These are phyloP conservation scores for Fusarium napiforme DNA, from an alignment of 2,329 filamentous ascomycete species.

Conservation along the genomic window DNA sequence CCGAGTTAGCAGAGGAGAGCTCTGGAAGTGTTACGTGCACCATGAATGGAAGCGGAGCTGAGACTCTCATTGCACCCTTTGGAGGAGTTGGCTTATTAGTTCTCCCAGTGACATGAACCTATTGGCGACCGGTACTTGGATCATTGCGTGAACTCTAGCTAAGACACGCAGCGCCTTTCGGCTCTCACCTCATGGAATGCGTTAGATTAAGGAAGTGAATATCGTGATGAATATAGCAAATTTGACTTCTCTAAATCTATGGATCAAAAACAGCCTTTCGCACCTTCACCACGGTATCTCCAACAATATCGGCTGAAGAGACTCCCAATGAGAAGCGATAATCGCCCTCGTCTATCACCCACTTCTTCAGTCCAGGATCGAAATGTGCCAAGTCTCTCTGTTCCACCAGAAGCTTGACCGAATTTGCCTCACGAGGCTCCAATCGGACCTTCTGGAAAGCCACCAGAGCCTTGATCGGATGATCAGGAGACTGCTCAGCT, in stretches of 20 bases:
- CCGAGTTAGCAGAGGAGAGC: background rate
- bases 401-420: slow-evolving; percentile 21
- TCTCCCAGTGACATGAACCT: background rate
- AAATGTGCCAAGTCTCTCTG: slow-evolving; percentile 46
- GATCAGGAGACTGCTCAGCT: slow-evolving; percentile 12
- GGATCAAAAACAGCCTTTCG: background rate
- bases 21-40: background rate
- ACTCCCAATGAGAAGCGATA: slow-evolving; percentile 44
- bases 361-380: slow-evolving; percentile 37
- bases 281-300: background rate
- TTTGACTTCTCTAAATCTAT: background rate
- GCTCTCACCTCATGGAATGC: background rate
- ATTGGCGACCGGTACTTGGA: accelerated
- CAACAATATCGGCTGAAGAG: slow-evolving; percentile 40
- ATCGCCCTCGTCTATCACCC: slow-evolving; percentile 43
- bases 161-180: too few species aligned
- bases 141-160: accelerated
- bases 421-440: slow-evolving; percentile 31
- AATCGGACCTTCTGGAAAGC: slow-evolving; percentile 47
- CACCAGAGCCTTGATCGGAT: slow-evolving; percentile 47
- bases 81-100: accelerated
- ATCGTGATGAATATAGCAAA: too few species aligned
- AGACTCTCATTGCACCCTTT: too few species aligned
- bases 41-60: accelerated
- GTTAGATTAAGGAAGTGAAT: background rate